Evolutionary conservation across 306 rosid genomes (phyloP).

Genomic region (Macrotyloma uniflorum): DNA sequence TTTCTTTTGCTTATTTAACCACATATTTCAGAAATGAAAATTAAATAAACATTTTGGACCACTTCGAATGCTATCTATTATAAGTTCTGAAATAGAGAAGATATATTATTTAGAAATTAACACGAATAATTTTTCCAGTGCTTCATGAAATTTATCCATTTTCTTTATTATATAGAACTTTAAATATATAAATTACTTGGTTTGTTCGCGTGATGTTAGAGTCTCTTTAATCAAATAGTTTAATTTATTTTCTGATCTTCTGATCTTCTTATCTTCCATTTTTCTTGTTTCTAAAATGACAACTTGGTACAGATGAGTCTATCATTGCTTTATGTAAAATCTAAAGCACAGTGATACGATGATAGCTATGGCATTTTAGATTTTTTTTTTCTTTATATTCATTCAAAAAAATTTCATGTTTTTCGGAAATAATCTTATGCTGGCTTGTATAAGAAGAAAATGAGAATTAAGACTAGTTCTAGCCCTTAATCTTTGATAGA

Average conservation of each 20-base stretch:
- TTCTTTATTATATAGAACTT: not conserved
- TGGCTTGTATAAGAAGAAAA: too few relatives aligned
- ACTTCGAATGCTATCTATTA: not conserved
- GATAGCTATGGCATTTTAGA: too few relatives aligned
- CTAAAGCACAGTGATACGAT: not conserved
- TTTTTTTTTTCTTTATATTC: too few relatives aligned
- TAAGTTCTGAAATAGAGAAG: not conserved
- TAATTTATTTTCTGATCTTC: not conserved
- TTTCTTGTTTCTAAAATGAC: not conserved
- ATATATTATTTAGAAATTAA: not conserved
- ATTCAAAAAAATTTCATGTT: too few relatives aligned
- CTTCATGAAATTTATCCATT: not conserved
- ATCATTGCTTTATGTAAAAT: not conserved
- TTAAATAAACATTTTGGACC: slow-evolving; percentile 16
- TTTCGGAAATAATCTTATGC: too few relatives aligned
- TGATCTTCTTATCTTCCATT: not conserved
- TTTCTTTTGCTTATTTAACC: not conserved
- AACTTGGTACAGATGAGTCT: not conserved
- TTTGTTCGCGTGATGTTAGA: slow-evolving; percentile 7
- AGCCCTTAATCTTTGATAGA: too few relatives aligned
- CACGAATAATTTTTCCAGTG: not conserved
- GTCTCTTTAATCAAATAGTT: slow-evolving; percentile 21
- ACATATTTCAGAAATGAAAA: slow-evolving; percentile 12
- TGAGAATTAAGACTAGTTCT: too few relatives aligned
- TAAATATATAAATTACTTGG: not conserved